Evolutionary conservation across 441 rosid genomes (phyloP).

Genomic region (Mallotus japonicus): DNA sequence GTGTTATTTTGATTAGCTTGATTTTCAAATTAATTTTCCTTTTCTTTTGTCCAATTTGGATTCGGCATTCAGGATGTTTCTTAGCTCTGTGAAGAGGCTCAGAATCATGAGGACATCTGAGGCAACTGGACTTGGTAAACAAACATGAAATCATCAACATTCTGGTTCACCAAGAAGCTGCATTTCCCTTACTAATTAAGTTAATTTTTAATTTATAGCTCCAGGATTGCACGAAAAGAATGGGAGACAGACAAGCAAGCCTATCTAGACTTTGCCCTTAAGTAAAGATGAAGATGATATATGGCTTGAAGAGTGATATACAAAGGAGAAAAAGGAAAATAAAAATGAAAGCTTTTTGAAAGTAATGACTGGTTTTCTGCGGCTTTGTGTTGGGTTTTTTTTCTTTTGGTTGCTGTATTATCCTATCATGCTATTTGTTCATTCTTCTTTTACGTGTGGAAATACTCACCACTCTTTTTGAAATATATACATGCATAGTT

Average conservation of each 20-base stretch:
- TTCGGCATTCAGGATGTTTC: slow-evolving; percentile 65
- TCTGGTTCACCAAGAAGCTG: slow-evolving; percentile 18
- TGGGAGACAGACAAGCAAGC: slow-evolving; percentile 34
- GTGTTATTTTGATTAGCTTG: slow-evolving; percentile 7
- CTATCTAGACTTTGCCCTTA: slow-evolving; percentile 22
- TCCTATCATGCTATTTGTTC: slow-evolving; percentile 32
- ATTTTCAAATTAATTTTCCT: slow-evolving; percentile 2
- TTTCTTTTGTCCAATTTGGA: not conserved
- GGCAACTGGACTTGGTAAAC: slow-evolving; percentile 71
- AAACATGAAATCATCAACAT: slow-evolving; percentile 9
- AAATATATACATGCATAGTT: slow-evolving; percentile 27
- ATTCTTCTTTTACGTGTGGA: slow-evolving; percentile 29
- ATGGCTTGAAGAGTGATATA: slow-evolving; percentile 28
- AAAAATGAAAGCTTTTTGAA: slow-evolving; percentile 31
- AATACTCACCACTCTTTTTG: slow-evolving; percentile 21
- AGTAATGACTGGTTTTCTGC: slow-evolving; percentile 25
- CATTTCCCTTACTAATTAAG: slow-evolving; percentile 22
- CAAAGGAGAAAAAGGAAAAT: slow-evolving; percentile 15
- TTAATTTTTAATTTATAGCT: slow-evolving; percentile 27
- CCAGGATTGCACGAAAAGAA: slow-evolving; percentile 37
- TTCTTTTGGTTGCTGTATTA: slow-evolving; percentile 28
- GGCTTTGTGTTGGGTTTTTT: slow-evolving; percentile 23
- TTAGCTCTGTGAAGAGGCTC: slow-evolving; percentile 75
- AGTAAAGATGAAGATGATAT: slow-evolving; percentile 12
- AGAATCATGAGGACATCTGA: slow-evolving; percentile 79